Evolutionary conservation across 1,284 basidiomycete species (phyloP).

Genomic region (Peniophora sp.): DNA sequence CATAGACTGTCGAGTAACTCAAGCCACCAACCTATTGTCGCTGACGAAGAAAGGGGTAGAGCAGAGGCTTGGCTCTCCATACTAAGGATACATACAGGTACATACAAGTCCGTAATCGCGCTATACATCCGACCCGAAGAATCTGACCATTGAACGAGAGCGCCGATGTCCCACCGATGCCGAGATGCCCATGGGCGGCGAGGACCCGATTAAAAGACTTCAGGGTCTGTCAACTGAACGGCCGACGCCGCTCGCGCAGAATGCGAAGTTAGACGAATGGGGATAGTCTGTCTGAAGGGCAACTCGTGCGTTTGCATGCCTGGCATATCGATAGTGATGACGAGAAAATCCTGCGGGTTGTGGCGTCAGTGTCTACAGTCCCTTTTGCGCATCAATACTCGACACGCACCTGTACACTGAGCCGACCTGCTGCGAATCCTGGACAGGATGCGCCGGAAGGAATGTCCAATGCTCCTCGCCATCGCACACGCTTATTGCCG

Average conservation of each 20-base stretch:
- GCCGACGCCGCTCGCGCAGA: constrained; percentile 3
- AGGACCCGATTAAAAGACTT: neutral
- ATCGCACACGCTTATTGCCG: constrained; percentile 5
- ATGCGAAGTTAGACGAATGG: constrained; percentile 8
- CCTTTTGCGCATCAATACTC: neutral
- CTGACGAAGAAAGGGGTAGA: too few relatives aligned
- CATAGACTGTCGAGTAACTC: too few relatives aligned
- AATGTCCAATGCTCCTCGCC: constrained; percentile 9
- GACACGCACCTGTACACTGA: constrained; percentile 5
- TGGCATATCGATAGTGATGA: constrained; percentile 7
- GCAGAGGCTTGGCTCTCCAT: too few relatives aligned
- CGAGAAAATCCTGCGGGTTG: constrained; percentile 6
- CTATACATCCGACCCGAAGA: too few relatives aligned
- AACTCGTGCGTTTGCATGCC: constrained; percentile 6
- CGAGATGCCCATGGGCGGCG: too few relatives aligned
- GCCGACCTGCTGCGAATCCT: constrained; percentile 6
- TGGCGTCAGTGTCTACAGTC: neutral
- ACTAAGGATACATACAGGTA: too few relatives aligned
- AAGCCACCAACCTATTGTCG: too few relatives aligned
- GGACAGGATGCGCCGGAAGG: constrained; percentile 2
- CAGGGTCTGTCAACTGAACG: neutral
- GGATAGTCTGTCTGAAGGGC: constrained; percentile 10
- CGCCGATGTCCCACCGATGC: too few relatives aligned
- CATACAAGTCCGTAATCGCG: too few relatives aligned
- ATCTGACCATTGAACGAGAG: too few relatives aligned